A percentile compares a stretch with the other conserved stretches of the same genome.
Evolutionary conservation across 306 rosid species (phyloP).

Genomic region (Mucuna pruriens): DNA sequence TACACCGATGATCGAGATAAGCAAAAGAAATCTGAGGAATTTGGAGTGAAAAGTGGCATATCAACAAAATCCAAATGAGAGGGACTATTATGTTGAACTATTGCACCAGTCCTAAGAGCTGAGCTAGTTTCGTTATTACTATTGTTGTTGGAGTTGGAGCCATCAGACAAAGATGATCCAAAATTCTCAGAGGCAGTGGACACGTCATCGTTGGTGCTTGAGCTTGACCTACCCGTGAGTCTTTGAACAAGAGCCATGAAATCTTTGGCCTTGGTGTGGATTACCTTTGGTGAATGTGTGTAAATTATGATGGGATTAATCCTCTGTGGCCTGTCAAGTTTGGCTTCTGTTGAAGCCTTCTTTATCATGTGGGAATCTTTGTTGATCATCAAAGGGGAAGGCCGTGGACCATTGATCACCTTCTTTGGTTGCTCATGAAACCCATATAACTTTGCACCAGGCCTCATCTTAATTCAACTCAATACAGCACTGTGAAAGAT

Average conservation of each 20-base stretch:
- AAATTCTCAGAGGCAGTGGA: slow-evolving; percentile 33
- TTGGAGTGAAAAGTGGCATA: slow-evolving; percentile 73
- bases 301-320: slow-evolving; percentile 75
- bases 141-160: slow-evolving; percentile 14
- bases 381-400: slow-evolving; percentile 69
- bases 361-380: slow-evolving; percentile 51
- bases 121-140: slow-evolving; percentile 43
- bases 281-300: slow-evolving; percentile 78
- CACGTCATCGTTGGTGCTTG: slow-evolving; percentile 9
- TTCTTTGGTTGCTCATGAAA: slow-evolving; percentile 31
- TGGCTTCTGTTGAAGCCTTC: slow-evolving; percentile 34
- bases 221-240: slow-evolving; percentile 69
- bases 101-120: slow-evolving; percentile 30
- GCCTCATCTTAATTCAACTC: slow-evolving; percentile 38
- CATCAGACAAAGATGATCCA: slow-evolving; percentile 45
- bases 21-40: slow-evolving; percentile 51
- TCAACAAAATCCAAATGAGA: slow-evolving; percentile 38
- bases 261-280: slow-evolving; percentile 70
- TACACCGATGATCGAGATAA: slow-evolving; percentile 39
- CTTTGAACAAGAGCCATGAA: slow-evolving; percentile 91
- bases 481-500: neutral
- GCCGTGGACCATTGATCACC: slow-evolving; percentile 65
- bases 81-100: neutral
- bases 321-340: slow-evolving; percentile 32
- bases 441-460: slow-evolving; percentile 31